Evolutionary conservation across 2,329 filamentous ascomycete species (phyloP), one percentile per base, ranked within the genome.

Genomic region (Alternaria sp.): DNA sequence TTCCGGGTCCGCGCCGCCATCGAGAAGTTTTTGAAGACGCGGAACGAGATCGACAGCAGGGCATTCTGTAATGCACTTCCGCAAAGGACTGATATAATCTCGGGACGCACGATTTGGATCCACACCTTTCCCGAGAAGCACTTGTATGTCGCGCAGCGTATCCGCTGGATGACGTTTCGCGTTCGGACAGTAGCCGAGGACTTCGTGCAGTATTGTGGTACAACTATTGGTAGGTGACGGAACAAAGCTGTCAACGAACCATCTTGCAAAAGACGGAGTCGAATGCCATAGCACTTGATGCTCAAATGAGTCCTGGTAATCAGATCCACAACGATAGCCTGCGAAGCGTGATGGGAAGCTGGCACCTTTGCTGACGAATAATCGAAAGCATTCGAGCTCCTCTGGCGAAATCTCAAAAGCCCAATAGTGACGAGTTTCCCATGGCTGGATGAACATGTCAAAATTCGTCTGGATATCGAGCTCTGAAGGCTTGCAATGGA

Each of bases 231-330:
- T 56, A 0, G 61, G 51, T 1, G 29, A 51, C 0, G 59, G 53
- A 6, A 56, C 34, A 10, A 68, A 65, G 28, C 57, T 65, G 13
- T 74, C 70, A 10, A 76, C 50, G 3, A 74, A 33, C 21, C 69
- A 59, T 9, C 68, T 66, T 3, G 71, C 68, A 17, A 69, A 29
- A 13, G 36, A 51, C 8, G 72, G 71, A 7, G 72, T 69, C 0
- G 72, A 68, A 57, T 77, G 74, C 73, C 73, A 77, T 6, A 77
- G 50, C 0, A 67, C 52, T 42, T 77, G 74, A 39, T 77, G 74
- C 40, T 67, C 56, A 34, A 76, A 75, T 0, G 67, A 73, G 3
- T 63, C 53, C 23, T 63, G 57, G 2, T 58, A 50, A 2, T 44
- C 23, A 3, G 70, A 58, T 5, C 56, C 54, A 41, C 74, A 77